Conservation (phyloP, 768 basidiomycete species). For the Phanerochaete carnosa region DNA sequence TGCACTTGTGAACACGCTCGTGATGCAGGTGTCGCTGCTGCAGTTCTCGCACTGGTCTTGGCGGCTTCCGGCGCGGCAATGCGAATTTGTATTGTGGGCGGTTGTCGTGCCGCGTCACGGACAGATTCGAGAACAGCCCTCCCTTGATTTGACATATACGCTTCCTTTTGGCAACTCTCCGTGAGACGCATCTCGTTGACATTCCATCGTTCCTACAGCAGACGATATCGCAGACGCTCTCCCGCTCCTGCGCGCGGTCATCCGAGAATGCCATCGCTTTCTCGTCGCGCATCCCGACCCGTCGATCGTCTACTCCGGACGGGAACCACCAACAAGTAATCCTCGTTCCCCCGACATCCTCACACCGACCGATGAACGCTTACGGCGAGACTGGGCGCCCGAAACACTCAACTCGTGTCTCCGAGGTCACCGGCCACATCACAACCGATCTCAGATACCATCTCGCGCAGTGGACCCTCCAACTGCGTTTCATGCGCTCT, state of each 20-base stretch:
- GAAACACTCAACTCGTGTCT: constrained; percentile 1
- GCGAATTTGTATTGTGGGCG: not conserved
- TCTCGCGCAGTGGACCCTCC: constrained; percentile 40
- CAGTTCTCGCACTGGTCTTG: not conserved
- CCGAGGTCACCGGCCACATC: not conserved
- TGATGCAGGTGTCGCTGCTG: too few species aligned
- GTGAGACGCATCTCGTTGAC: not conserved
- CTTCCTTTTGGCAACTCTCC: not conserved
- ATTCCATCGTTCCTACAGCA: constrained; percentile 7
- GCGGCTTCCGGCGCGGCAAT: not conserved
- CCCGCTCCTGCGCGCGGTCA: constrained; percentile 55
- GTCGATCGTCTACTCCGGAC: constrained; percentile 41
- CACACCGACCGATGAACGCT: constrained; percentile 24
- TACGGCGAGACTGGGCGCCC: constrained; percentile 20
- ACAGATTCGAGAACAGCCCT: not conserved
- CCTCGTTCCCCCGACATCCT: constrained; percentile 17
- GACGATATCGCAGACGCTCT: constrained; percentile 48
- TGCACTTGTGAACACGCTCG: too few species aligned
- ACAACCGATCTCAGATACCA: not conserved
- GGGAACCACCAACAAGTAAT: constrained; percentile 2
- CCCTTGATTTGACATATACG: not conserved
- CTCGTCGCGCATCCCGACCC: constrained; percentile 53
- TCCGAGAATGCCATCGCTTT: constrained; percentile 69
- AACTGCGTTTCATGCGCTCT: constrained; percentile 63
- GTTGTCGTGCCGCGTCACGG: not conserved